These are phyloP conservation scores for Elsinoe fawcettii DNA, from an alignment of 2,329 filamentous ascomycete species.

Conservation along the genomic window DNA sequence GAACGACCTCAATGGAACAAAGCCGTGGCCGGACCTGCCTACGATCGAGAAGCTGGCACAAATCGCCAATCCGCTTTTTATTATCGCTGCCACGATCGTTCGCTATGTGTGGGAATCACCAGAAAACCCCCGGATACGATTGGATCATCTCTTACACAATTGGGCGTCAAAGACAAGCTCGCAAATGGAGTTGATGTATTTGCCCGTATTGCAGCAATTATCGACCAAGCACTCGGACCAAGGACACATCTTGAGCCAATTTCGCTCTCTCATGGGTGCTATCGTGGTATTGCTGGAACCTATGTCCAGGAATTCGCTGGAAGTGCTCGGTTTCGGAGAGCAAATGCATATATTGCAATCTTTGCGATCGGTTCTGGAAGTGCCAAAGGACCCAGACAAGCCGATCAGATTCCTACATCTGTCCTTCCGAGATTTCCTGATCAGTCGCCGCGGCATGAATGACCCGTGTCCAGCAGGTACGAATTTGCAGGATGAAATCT, in stretches of 20 bases:
- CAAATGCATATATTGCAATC: not conserved
- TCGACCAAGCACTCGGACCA: no score
- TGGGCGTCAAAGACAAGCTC: no score
- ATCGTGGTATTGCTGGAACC: slow-evolving; percentile 12
- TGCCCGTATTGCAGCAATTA: not conserved
- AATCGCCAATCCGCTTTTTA: slow-evolving; percentile 32
- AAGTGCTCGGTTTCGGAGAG: slow-evolving; percentile 22
- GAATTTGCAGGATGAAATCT: slow-evolving; percentile 30
- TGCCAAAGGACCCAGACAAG: slow-evolving; percentile 19
- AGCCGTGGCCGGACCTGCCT: slow-evolving; percentile 29
- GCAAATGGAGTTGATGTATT: slow-evolving; percentile 23
- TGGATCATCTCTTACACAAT: no score
- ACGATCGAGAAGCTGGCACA: slow-evolving; percentile 23
- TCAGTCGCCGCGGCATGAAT: no score
- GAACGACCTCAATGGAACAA: not conserved
- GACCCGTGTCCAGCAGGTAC: slow-evolving; percentile 18
- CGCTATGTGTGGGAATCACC: slow-evolving; percentile 3
- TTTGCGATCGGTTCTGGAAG: not conserved
- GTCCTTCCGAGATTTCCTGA: slow-evolving; percentile 27
- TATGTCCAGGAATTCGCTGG: slow-evolving; percentile 24
- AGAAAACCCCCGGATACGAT: no score
- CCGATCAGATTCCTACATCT: slow-evolving; percentile 24
- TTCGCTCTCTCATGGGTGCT: no score
- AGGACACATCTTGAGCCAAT: no score
- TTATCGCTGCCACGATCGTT: slow-evolving; percentile 30